These are phyloP conservation scores for Rhizopus sp. DNA, from an alignment of 371 early-diverging fungal genomes.

Conservation along the genomic window DNA sequence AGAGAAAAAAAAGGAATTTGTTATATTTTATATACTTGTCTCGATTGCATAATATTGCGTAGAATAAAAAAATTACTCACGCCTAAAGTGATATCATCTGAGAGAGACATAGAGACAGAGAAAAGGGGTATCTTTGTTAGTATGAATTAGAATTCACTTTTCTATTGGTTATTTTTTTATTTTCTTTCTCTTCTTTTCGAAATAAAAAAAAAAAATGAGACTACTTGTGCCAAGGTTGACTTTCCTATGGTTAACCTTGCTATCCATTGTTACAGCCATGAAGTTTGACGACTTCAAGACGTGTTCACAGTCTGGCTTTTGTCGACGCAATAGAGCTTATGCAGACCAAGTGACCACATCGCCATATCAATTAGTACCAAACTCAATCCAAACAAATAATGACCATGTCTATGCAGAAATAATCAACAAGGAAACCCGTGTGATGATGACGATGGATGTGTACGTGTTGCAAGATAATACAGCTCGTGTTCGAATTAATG, in stretches of 20 bases:
- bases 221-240: too few relatives aligned
- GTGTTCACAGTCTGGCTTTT: slow-evolving; percentile 89
- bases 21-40: too few relatives aligned
- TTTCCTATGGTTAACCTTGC: neutral
- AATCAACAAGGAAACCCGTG: slow-evolving; percentile 53
- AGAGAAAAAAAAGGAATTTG: neutral
- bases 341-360: slow-evolving; percentile 64
- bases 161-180: too few relatives aligned
- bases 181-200: too few relatives aligned
- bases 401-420: slow-evolving; percentile 62
- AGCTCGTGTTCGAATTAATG: slow-evolving; percentile 71
- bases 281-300: slow-evolving; percentile 86
- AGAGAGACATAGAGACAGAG: too few relatives aligned
- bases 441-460: slow-evolving; percentile 49
- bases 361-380: slow-evolving; percentile 63
- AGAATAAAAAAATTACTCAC: too few relatives aligned
- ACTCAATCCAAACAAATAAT: slow-evolving; percentile 49
- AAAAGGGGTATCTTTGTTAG: too few relatives aligned
- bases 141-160: too few relatives aligned
- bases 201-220: too few relatives aligned
- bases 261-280: slow-evolving; percentile 26
- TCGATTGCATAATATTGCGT: too few relatives aligned
- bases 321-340: slow-evolving; percentile 85
- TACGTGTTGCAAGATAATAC: slow-evolving; percentile 59
- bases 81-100: too few relatives aligned